Percentiles rank a stretch among this genome's conserved stretches.
These are phyloP conservation scores for Tetracladium setigerum DNA, from an alignment of 495 filamentous ascomycete species.

Conservation along the genomic window DNA sequence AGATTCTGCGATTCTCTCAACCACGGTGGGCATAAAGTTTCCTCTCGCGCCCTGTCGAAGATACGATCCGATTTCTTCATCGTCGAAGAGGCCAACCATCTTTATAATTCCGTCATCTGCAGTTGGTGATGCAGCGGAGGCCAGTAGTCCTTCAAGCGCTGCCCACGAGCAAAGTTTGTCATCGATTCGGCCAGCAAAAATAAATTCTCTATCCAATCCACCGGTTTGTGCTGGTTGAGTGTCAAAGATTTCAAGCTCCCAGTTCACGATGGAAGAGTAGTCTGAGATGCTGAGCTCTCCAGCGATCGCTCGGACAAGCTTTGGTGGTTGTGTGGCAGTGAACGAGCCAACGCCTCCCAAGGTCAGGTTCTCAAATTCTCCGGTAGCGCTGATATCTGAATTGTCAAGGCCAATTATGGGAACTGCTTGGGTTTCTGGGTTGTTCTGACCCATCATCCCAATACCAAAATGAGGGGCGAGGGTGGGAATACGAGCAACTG, in stretches of 20 bases:
- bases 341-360: slow-evolving; percentile 53
- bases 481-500: slow-evolving; percentile 82
- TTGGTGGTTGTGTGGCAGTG: slow-evolving; percentile 69
- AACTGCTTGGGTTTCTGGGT: slow-evolving; percentile 88
- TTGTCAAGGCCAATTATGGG: slow-evolving; percentile 88
- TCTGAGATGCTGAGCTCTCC: slow-evolving; percentile 63
- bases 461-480: slow-evolving; percentile 91
- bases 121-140: slow-evolving; percentile 39
- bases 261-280: slow-evolving; percentile 71
- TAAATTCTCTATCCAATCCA: slow-evolving; percentile 86
- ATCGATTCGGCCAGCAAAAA: slow-evolving; percentile 91
- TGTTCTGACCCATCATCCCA: slow-evolving; percentile 67
- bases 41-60: slow-evolving; percentile 84
- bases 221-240: slow-evolving; percentile 77
- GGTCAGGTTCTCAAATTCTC: slow-evolving; percentile 24
- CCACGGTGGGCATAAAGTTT: slow-evolving; percentile 73
- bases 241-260: slow-evolving; percentile 97
- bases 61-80: slow-evolving; percentile 89
- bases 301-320: slow-evolving; percentile 76
- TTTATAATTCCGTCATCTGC: slow-evolving; percentile 54
- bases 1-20: slow-evolving; percentile 74
- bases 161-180: slow-evolving; percentile 95
- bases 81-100: slow-evolving; percentile 85
- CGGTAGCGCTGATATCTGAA: slow-evolving; percentile 40
- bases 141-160: slow-evolving; percentile 79